phyloP scores from a whole-genome alignment of 163 green algal genomes.

The Chlorella variabilis region DNA sequence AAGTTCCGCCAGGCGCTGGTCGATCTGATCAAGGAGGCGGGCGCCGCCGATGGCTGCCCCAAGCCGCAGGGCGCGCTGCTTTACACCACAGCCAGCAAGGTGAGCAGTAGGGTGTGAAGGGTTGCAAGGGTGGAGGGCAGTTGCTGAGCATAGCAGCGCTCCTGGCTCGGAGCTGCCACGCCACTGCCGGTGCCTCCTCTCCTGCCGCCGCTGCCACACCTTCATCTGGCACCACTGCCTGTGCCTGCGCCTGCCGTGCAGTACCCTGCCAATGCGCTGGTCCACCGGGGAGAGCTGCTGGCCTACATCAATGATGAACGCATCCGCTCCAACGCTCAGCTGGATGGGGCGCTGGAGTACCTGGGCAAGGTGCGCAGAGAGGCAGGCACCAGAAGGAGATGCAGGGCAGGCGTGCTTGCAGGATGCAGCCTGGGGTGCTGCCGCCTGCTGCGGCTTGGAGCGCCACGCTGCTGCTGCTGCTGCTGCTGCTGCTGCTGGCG shows the following conservation, averaged over 20 bases:
- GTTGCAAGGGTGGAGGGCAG: no score
- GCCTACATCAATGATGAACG: slow-evolving; percentile 76
- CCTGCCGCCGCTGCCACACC: no score
- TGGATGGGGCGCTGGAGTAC: slow-evolving; percentile 85
- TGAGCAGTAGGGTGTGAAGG: slow-evolving; percentile 21
- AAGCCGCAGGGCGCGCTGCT: slow-evolving; percentile 85
- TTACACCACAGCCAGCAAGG: slow-evolving; percentile 84
- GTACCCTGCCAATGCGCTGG: slow-evolving; percentile 85
- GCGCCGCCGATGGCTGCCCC: slow-evolving; percentile 69
- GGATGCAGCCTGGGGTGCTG: no score
- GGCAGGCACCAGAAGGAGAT: background rate
- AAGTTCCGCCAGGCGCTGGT: slow-evolving; percentile 81
- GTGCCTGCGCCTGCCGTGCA: slow-evolving; percentile 34
- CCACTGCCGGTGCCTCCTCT: no score
- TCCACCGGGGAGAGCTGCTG: slow-evolving; percentile 78
- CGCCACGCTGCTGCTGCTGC: no score
- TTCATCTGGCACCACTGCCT: background rate
- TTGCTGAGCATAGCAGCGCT: no score
- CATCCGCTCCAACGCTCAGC: slow-evolving; percentile 85
- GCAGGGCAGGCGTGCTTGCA: no score
- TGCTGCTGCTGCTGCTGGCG: no score
- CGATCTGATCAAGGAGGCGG: slow-evolving; percentile 82
- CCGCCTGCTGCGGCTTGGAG: no score
- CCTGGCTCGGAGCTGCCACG: no score
- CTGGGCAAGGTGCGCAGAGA: slow-evolving; percentile 54